Evolutionary conservation across 108 stramenopile genomes (phyloP), one percentile per base, ranked within the genome.

Genomic region (Cyclostephanos tholiformis): DNA sequence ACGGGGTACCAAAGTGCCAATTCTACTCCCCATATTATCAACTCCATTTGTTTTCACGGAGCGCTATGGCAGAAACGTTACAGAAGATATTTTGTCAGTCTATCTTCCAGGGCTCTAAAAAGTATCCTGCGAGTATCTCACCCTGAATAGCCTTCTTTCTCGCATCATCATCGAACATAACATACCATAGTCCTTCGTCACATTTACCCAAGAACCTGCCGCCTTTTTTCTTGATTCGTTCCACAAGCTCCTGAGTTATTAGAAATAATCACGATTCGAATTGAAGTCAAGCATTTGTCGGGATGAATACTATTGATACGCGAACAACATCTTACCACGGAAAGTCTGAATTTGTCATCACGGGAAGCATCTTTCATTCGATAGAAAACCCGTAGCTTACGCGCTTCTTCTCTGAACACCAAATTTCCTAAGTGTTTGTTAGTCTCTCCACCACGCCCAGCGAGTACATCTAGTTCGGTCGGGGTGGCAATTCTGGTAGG

Each of bases 361-460:
- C 61, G 61, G 41, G 36, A 43, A 62, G 61, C 20, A 23, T 12
- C 38, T 38, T 38, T 19, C 17, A 19, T 38, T 39, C 36, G 61
- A 43, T 62, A 62, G 2, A 20, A n/a, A 38, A n/a, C 36, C 36
- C 36, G 12, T 3, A 62, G 61, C 36, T 62, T 62, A 38, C 61
- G 61, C 12, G 36, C 61, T 69, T 36, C 75, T 10, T 62, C 61
- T 22, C 61, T 30, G 63, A 72, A 90, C 85, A 76, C 77, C 23
- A 72, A 61, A 66, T 90, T 90, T 44, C 89, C 89, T 14, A 67
- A 50, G 67, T 90, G 89, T 19, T 64, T 51, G 70, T 87, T 87
- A 1, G 84, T 79, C 39, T 74, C 49, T 4, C 89, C 87, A 19
- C 89, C 89, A 32, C 89, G 66, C 41, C 89, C 89, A 75, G 81